Evolutionary conservation across 805 yeast species (phyloP).

Genomic region (Yarrowia deformans): DNA sequence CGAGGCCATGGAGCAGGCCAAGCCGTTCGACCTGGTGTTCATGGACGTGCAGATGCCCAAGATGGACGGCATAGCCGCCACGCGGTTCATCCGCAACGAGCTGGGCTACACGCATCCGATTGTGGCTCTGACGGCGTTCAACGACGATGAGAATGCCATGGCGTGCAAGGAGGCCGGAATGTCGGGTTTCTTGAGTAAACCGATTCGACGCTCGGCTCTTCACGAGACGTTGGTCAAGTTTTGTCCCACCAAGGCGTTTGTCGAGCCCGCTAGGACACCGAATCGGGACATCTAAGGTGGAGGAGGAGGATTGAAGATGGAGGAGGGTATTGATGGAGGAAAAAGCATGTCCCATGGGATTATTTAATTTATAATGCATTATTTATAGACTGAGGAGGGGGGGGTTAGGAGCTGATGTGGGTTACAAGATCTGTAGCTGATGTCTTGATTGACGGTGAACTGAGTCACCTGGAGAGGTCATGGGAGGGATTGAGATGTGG

Average conservation of each 20-base stretch:
- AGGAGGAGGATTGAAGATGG: background rate
- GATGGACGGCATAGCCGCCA: conserved; percentile 48
- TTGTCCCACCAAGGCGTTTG: conserved; percentile 43
- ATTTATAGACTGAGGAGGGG: background rate
- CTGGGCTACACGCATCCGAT: conserved; percentile 75
- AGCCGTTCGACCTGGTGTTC: conserved; percentile 44
- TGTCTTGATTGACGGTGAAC: too few species aligned
- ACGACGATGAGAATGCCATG: conserved; percentile 82
- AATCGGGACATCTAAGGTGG: conserved; percentile 10
- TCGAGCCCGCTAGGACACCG: conserved; percentile 35
- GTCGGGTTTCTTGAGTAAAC: conserved; percentile 87
- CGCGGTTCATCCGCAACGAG: conserved; percentile 63
- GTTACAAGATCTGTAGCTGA: too few species aligned
- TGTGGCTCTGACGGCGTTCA: conserved; percentile 91
- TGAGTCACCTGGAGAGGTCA: too few species aligned
- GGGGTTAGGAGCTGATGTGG: too few species aligned
- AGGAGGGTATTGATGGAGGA: background rate
- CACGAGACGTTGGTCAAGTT: conserved; percentile 60
- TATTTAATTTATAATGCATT: conserved; percentile 27
- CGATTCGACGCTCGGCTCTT: conserved; percentile 76
- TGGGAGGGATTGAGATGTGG: too few species aligned
- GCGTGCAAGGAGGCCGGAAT: conserved; percentile 83
- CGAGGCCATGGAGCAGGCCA: conserved; percentile 52
- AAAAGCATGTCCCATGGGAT: conserved; percentile 13
- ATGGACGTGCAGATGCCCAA: conserved; percentile 50